Evolutionary conservation across 139 green algal genomes (phyloP).

Genomic region (Tetratostichococcus sp.): DNA sequence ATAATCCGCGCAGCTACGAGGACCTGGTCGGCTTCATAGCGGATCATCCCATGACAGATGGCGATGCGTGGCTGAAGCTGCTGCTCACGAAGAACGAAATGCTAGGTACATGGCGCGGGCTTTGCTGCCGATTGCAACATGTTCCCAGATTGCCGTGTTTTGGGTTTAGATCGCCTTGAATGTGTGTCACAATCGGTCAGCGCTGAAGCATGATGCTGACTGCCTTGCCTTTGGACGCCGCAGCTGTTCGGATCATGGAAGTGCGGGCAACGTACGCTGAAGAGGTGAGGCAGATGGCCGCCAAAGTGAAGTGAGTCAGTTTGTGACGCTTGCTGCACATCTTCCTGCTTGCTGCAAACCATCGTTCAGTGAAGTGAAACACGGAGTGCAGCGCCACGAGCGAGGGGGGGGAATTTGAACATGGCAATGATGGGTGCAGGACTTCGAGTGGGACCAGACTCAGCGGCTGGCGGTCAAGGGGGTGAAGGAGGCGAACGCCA

Average conservation of each 20-base stretch:
- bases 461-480: slow-evolving; percentile 34
- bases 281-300: neutral
- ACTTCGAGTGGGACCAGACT: slow-evolving; percentile 82
- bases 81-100: slow-evolving; percentile 43
- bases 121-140: neutral
- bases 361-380: neutral
- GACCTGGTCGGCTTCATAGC: slow-evolving; percentile 31
- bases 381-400: too few species aligned
- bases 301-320: too few species aligned
- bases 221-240: neutral
- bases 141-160: too few species aligned
- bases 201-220: neutral
- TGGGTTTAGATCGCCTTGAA: too few species aligned
- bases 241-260: slow-evolving; percentile 71
- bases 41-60: slow-evolving; percentile 31
- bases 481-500: slow-evolving; percentile 43
- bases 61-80: slow-evolving; percentile 41
- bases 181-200: too few species aligned
- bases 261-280: slow-evolving; percentile 60
- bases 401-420: too few species aligned
- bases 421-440: slow-evolving; percentile 24
- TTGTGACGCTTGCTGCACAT: too few species aligned
- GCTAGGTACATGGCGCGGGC: slow-evolving; percentile 24
- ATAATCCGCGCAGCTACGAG: slow-evolving; percentile 30
- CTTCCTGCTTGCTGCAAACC: neutral